Evolutionary conservation across 2,329 filamentous ascomycete genomes (phyloP), one percentile per base, ranked within the genome.

Genomic region (Fusarium agapanthi): DNA sequence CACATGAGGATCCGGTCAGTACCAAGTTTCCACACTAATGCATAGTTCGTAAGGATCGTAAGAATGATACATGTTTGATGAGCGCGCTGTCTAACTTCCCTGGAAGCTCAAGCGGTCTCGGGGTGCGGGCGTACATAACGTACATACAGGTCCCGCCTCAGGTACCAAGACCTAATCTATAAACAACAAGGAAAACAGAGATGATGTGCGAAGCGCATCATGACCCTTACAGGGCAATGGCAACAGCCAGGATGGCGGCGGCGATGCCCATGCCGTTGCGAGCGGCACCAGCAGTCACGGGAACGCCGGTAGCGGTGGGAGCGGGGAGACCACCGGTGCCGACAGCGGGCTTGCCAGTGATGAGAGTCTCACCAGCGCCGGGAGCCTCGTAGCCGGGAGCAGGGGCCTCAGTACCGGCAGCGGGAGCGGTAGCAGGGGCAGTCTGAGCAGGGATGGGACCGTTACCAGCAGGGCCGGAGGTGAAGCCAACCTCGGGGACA

Each of bases 1-100:
- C 66, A 69, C 45, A 71, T 55, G 47, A 65, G 63, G 67, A 56
- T 64, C 58, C 38, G 51, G 61, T 43, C 61, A 75, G 67, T 61
- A 68, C 74, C 67, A 66, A 74, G 66, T 68, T 65, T 76, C 71
- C 73, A 73, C 78, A 76, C 73, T 75, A 79, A 78, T 77, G 72
- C 75, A 76, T 77, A 74, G 80, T 82, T 86, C 84, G 83, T 86
- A 88, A 88, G 85, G 86, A 88, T 87, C 86, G 87, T 88, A 84
- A 87, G 85, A 88, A 88, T 83, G 80, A 80, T 81, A 87, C 77
- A 74, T 77, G 68, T 78, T 68, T 71, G 62, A 63, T 68, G 61
- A 65, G 67, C 51, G 60, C 67, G 57, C 63, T 65, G 56, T 48
- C 32, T 51, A 56, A n/a, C 70, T 73, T 73, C 54, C 72, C 63